Evolutionary conservation across 2,329 filamentous ascomycete species (phyloP).

Genomic region (Triangularia setosa): DNA sequence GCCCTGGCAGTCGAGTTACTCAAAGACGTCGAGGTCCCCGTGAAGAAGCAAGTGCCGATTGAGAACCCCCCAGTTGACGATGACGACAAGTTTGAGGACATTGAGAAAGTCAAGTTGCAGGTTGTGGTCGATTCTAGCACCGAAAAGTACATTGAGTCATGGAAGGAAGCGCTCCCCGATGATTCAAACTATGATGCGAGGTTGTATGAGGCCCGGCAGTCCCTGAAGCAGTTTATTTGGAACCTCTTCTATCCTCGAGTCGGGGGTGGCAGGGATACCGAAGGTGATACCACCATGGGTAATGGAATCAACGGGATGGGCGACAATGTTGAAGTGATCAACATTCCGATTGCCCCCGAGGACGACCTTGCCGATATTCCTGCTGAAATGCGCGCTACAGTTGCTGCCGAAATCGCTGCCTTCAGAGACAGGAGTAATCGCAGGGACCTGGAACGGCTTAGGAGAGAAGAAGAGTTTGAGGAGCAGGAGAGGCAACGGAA

Average conservation of each 20-base stretch:
- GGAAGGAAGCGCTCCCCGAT: conserved; percentile 63
- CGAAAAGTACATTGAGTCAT: conserved; percentile 79
- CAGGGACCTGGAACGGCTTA: conserved; percentile 81
- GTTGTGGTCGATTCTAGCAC: conserved; percentile 80
- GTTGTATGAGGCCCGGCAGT: conserved; percentile 64
- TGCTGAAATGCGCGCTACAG: conserved; percentile 90
- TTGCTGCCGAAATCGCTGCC: conserved; percentile 87
- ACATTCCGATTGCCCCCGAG: conserved; percentile 80
- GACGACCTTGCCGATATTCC: conserved; percentile 96
- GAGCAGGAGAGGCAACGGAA: conserved; percentile 75
- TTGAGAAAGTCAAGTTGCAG: conserved; percentile 68
- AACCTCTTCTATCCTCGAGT: conserved; percentile 67
- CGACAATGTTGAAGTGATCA: conserved; percentile 77
- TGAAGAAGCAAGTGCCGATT: conserved; percentile 63
- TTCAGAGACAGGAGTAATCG: conserved; percentile 90
- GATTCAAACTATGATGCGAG: conserved; percentile 62
- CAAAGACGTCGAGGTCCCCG: conserved; percentile 75
- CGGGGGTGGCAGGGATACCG: conserved; percentile 51
- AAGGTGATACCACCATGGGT: conserved; percentile 67
- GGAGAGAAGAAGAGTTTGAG: conserved; percentile 88
- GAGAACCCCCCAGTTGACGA: conserved; percentile 32
- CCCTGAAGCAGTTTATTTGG: conserved; percentile 64
- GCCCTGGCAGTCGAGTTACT: conserved; percentile 81
- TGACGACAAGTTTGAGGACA: conserved; percentile 46
- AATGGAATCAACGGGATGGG: conserved; percentile 52